phyloP scores from a whole-genome alignment of 1,284 basidiomycete genomes.

The Sporisorium iseilematis-ciliati region DNA sequence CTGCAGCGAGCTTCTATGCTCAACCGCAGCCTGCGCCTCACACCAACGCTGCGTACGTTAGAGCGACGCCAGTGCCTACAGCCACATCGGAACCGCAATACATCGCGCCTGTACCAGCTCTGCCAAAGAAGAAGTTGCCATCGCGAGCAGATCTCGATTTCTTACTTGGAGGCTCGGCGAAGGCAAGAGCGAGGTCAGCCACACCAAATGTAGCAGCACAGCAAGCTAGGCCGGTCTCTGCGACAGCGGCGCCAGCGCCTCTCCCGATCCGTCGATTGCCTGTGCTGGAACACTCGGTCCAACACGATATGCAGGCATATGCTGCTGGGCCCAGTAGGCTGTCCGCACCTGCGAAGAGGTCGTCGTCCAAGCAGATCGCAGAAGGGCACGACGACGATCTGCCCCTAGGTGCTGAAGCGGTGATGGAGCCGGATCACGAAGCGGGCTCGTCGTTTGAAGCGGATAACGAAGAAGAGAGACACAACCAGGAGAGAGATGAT shows the following conservation, averaged over 20 bases:
- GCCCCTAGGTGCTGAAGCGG: constrained; percentile 29
- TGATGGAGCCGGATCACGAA: constrained; percentile 29
- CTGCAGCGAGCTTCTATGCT: constrained; percentile 18
- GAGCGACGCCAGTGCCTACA: not conserved
- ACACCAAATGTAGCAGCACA: constrained; percentile 2
- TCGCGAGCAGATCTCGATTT: constrained; percentile 33
- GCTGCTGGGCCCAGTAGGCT: constrained; percentile 13
- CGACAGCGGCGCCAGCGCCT: not conserved
- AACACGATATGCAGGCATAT: not conserved
- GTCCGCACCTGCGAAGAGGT: not conserved
- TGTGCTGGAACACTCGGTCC: not conserved
- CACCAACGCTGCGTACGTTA: not conserved
- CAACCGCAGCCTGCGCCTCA: constrained; percentile 9
- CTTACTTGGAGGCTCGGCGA: constrained; percentile 24
- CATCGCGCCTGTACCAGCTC: not conserved
- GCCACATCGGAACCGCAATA: not conserved
- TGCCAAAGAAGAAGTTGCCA: constrained; percentile 19
- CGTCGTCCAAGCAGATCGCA: not conserved
- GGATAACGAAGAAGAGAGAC: constrained; percentile 19
- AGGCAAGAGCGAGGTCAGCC: constrained; percentile 9
- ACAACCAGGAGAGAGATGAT: constrained; percentile 12
- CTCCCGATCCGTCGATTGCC: not conserved
- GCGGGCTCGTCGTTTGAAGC: constrained; percentile 17
- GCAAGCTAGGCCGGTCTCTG: not conserved
- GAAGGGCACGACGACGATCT: constrained; percentile 26